Conservation (phyloP, 352 stramenopile genomes). For the Aphanomyces stellatus region DNA sequence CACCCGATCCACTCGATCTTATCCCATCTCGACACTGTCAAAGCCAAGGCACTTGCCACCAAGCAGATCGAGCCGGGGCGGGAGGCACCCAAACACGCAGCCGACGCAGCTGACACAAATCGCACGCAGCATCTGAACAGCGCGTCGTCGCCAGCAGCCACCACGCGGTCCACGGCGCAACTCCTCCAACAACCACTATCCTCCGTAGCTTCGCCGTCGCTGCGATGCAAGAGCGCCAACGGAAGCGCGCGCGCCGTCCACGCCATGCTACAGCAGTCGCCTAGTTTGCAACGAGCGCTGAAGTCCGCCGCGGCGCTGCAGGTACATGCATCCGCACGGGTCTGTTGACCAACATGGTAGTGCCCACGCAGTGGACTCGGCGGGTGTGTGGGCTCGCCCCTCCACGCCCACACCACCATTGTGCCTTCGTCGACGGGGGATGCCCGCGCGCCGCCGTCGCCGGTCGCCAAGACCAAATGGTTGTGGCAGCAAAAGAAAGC, state of each 20-base stretch:
- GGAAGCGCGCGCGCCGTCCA: background rate
- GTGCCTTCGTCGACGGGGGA: background rate
- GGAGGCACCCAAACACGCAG: too few species aligned
- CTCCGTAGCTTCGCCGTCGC: too few species aligned
- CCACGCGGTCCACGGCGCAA: too few species aligned
- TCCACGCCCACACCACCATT: background rate
- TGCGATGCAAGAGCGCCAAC: too few species aligned
- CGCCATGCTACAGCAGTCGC: background rate
- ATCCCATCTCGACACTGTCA: background rate
- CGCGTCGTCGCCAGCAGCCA: background rate
- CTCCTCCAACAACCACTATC: background rate
- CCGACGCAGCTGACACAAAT: background rate
- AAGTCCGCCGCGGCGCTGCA: background rate
- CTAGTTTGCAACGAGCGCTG: constrained; percentile 12
- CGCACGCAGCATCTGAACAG: background rate
- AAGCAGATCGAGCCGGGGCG: too few species aligned
- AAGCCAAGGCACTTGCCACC: background rate
- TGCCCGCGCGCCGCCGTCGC: background rate
- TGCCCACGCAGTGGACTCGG: constrained; percentile 3
- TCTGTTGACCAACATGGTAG: background rate
- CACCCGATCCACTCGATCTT: background rate
- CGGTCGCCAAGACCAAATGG: background rate
- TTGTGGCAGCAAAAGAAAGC: background rate
- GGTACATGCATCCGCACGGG: background rate
- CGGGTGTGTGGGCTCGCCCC: background rate